Conservation (phyloP, 1,139 yeast species). For the Geotrichum phurueaensis region DNA sequence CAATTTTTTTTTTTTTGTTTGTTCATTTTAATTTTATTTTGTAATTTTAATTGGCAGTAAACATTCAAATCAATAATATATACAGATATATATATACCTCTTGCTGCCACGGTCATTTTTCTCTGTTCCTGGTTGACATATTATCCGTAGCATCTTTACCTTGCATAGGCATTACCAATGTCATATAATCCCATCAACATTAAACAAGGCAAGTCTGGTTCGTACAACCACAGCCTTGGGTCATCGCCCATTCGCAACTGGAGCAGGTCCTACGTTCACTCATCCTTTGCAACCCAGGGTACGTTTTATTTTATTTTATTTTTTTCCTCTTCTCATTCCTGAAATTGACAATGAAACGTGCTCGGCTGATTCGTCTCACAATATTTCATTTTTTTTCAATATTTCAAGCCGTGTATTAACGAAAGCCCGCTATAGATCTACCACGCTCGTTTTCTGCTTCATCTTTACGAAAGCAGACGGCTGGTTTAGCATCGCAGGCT, state of each 20-base stretch:
- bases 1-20: too few relatives aligned
- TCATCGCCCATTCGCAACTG: conserved; percentile 1
- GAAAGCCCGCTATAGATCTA: neutral
- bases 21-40: too few relatives aligned
- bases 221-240: neutral
- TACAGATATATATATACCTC: too few relatives aligned
- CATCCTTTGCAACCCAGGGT: neutral
- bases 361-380: neutral
- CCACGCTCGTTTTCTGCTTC: conserved; percentile 1
- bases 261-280: neutral
- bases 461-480: conserved; percentile 59
- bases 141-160: neutral
- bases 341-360: neutral
- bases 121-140: too few relatives aligned
- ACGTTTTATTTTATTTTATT: neutral
- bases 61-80: too few relatives aligned
- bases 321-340: neutral
- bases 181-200: neutral
- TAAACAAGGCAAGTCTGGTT: neutral
- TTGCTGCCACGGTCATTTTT: too few relatives aligned
- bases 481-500: conserved; percentile 55
- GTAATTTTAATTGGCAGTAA: too few relatives aligned
- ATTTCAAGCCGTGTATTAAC: neutral
- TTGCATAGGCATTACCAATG: neutral
- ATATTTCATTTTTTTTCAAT: neutral